These are phyloP conservation scores for Pythium chondricola DNA, from an alignment of 352 stramenopile genomes.

Conservation along the genomic window DNA sequence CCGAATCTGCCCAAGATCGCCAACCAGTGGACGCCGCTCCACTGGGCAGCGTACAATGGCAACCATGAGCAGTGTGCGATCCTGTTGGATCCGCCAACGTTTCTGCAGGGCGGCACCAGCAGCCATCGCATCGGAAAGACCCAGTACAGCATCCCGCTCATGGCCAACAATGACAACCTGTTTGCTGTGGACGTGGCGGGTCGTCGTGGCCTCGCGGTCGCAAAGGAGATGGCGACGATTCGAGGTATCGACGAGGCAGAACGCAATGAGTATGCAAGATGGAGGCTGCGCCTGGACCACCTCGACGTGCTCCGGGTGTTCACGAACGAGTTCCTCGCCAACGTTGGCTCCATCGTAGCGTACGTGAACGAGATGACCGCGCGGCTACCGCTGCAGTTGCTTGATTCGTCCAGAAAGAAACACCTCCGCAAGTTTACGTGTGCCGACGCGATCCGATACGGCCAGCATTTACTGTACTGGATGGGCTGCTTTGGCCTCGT, in stretches of 20 bases:
- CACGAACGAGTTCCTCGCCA: constrained; percentile 44
- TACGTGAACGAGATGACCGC: constrained; percentile 68
- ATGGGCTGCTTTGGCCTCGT: constrained; percentile 61
- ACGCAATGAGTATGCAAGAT: constrained; percentile 33
- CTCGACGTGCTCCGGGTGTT: constrained; percentile 39
- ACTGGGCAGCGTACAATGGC: constrained; percentile 73
- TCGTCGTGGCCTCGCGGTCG: constrained; percentile 38
- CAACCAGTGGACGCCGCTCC: constrained; percentile 67
- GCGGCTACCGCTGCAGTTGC: constrained; percentile 26
- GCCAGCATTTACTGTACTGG: constrained; percentile 77
- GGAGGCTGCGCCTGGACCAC: constrained; percentile 60
- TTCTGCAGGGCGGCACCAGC: constrained; percentile 3
- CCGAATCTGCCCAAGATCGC: constrained; percentile 60
- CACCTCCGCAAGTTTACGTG: constrained; percentile 15
- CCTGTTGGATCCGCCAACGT: constrained; percentile 33
- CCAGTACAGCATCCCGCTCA: constrained; percentile 50
- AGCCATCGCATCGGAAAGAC: constrained; percentile 22
- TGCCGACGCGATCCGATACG: constrained; percentile 52
- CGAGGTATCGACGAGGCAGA: constrained; percentile 1
- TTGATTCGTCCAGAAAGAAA: too few relatives aligned
- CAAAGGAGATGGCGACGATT: constrained; percentile 32
- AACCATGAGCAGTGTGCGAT: constrained; percentile 59
- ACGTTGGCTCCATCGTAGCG: constrained; percentile 25
- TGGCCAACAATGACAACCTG: constrained; percentile 45
- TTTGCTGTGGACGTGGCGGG: constrained; percentile 65